phyloP scores from a whole-genome alignment of 2,329 filamentous ascomycete genomes.

The Didymella sp. region DNA sequence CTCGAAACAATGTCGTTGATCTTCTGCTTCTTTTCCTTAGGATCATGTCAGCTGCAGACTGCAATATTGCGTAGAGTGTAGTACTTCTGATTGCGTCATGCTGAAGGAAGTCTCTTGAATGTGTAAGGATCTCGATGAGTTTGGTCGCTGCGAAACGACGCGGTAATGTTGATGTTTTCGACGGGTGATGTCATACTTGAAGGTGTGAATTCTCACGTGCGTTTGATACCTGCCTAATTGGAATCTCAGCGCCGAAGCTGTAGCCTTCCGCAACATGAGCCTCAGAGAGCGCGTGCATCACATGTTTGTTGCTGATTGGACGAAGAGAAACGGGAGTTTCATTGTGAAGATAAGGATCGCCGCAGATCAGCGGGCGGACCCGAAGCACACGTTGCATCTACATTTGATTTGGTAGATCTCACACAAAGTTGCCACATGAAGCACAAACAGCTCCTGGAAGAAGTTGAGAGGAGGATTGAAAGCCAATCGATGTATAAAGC shows the following conservation, averaged over 20 bases:
- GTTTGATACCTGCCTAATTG: constrained; percentile 23
- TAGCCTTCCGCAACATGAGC: constrained; percentile 5
- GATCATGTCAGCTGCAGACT: constrained; percentile 7
- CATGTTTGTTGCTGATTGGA: constrained; percentile 10
- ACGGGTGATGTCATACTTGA: constrained; percentile 14
- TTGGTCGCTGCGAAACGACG: neutral
- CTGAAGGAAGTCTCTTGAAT: neutral
- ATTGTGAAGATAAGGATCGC: constrained; percentile 17
- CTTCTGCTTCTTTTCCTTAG: constrained; percentile 28
- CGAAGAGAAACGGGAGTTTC: neutral
- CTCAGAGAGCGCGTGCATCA: constrained; percentile 12
- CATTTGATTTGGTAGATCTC: neutral
- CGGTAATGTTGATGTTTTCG: constrained; percentile 5
- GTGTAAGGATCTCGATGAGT: neutral
- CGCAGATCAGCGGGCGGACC: constrained; percentile 15
- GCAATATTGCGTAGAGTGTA: neutral
- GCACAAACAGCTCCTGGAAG: too few relatives aligned
- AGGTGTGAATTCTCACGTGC: constrained; percentile 11
- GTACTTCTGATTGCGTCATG: constrained; percentile 11
- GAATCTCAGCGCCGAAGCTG: constrained; percentile 13
- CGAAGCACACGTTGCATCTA: constrained; percentile 19
- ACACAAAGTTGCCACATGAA: neutral
- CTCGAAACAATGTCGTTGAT: constrained; percentile 30
- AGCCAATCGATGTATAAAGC: too few relatives aligned
- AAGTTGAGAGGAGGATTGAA: too few relatives aligned